Evolutionary conservation across 2,329 filamentous ascomycete genomes (phyloP).

Genomic region (Penicillium sp.): DNA sequence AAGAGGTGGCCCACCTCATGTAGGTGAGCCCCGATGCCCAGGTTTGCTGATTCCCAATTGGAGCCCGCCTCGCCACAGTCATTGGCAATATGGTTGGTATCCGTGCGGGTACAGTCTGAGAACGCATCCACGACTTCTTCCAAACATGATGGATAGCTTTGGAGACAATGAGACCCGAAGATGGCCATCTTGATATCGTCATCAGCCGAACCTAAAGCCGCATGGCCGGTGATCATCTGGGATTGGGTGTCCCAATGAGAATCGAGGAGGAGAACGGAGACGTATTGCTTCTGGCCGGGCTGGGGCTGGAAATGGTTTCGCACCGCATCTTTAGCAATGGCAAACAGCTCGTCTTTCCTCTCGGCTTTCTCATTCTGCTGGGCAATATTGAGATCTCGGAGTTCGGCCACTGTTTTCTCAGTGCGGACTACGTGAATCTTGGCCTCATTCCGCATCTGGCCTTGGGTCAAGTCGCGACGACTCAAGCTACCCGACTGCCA

Average conservation of each 20-base stretch:
- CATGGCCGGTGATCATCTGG: constrained; percentile 68
- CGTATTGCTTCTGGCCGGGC: constrained; percentile 74
- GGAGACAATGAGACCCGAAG: constrained; percentile 83
- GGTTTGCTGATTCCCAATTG: constrained; percentile 90
- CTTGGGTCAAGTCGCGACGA: constrained; percentile 60
- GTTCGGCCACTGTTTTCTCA: constrained; percentile 74
- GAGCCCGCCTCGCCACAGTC: constrained; percentile 79
- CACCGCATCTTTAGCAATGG: constrained; percentile 68
- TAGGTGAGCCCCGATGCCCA: constrained; percentile 85
- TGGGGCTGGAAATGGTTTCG: constrained; percentile 64
- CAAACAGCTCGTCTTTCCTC: constrained; percentile 64
- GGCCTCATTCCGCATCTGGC: constrained; percentile 78
- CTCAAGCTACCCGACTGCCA: constrained; percentile 80
- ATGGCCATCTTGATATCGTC: constrained; percentile 74
- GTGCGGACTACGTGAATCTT: constrained; percentile 77
- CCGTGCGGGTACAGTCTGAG: constrained; percentile 79
- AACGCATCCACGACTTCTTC: constrained; percentile 87
- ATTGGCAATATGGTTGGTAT: constrained; percentile 70
- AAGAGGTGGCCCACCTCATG: constrained; percentile 86
- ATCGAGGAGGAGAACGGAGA: constrained; percentile 78
- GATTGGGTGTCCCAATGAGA: constrained; percentile 70
- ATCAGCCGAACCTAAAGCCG: constrained; percentile 65
- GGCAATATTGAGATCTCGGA: constrained; percentile 66
- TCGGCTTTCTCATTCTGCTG: constrained; percentile 66
- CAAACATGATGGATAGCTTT: constrained; percentile 79